Evolutionary conservation across 257 asterid genomes (phyloP).

Genomic region (Solanum clarkiae): DNA sequence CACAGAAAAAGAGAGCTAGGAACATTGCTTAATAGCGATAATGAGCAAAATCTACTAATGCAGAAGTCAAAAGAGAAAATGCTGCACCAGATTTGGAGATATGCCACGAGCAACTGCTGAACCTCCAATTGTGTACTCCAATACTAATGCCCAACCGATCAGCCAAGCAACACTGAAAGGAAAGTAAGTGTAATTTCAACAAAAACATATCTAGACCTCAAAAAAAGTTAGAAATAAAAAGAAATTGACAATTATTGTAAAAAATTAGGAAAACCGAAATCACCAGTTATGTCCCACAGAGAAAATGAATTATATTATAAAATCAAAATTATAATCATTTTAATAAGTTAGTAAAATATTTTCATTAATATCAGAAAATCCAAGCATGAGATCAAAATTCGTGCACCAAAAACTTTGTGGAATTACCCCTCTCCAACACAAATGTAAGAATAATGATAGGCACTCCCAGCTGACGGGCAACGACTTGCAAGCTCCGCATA

Average conservation of each 20-base stretch:
- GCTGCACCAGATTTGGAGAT: slow-evolving; percentile 83
- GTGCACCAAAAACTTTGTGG: background rate
- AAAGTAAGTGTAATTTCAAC: background rate
- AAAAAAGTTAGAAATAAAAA: background rate
- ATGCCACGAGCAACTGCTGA: slow-evolving; percentile 99
- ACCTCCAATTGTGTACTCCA: slow-evolving; percentile 97
- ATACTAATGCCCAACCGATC: slow-evolving; percentile 87
- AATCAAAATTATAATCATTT: background rate
- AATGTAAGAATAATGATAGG: slow-evolving; percentile 91
- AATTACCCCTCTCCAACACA: slow-evolving; percentile 90
- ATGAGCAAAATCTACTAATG: background rate
- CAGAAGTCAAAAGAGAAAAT: background rate
- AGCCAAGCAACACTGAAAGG: slow-evolving; percentile 82
- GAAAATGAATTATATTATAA: background rate
- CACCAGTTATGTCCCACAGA: background rate
- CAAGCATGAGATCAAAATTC: background rate
- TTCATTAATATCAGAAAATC: background rate
- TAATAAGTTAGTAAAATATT: background rate
- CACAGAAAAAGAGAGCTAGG: background rate
- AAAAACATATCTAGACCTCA: background rate
- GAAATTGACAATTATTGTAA: background rate
- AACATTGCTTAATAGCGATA: background rate
- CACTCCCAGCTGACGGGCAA: slow-evolving; percentile 98
- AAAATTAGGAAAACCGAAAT: background rate
- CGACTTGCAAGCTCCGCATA: slow-evolving; percentile 93